A percentile compares a stretch with the other conserved stretches of the same genome.
These are phyloP conservation scores for Aspergillus fructus DNA, from an alignment of 2,329 filamentous ascomycete genomes.

Conservation along the genomic window DNA sequence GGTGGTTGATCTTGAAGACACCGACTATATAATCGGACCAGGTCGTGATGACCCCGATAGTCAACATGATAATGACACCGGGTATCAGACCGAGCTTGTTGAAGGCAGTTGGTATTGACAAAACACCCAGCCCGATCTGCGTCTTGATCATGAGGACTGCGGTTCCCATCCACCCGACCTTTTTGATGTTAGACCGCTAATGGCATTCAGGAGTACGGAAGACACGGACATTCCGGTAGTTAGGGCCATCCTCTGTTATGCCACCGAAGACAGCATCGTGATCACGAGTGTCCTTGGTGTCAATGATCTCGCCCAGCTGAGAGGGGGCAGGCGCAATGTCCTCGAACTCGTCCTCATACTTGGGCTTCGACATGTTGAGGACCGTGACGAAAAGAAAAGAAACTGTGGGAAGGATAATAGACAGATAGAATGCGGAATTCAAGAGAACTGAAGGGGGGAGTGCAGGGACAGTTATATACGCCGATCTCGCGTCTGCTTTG, in stretches of 20 bases:
- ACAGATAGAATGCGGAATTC: too few relatives aligned
- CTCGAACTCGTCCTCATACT: too few relatives aligned
- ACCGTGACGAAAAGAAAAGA: too few relatives aligned
- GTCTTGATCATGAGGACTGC: slow-evolving; percentile 47
- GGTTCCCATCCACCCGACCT: slow-evolving; percentile 46
- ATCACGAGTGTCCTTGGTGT: too few relatives aligned
- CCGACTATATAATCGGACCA: slow-evolving; percentile 52
- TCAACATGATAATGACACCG: slow-evolving; percentile 44
- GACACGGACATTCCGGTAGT: slow-evolving; percentile 30
- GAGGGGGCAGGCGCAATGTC: too few relatives aligned
- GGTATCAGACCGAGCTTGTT: slow-evolving; percentile 49
- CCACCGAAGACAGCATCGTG: slow-evolving; percentile 39
- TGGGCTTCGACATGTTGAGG: too few relatives aligned
- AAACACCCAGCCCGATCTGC: slow-evolving; percentile 47
- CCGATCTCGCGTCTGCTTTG: too few relatives aligned
- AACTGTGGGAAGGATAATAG: too few relatives aligned
- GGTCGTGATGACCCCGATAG: slow-evolving; percentile 45
- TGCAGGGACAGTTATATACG: too few relatives aligned
- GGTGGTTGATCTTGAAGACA: slow-evolving; percentile 53
- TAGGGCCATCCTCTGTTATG: slow-evolving; percentile 31
- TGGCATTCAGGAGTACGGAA: too few relatives aligned
- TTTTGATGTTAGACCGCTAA: background rate
- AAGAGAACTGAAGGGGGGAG: too few relatives aligned
- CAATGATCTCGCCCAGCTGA: too few relatives aligned
- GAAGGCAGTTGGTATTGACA: slow-evolving; percentile 49